phyloP scores from a whole-genome alignment of 352 stramenopile species.

The Pythium rishiriense region DNA sequence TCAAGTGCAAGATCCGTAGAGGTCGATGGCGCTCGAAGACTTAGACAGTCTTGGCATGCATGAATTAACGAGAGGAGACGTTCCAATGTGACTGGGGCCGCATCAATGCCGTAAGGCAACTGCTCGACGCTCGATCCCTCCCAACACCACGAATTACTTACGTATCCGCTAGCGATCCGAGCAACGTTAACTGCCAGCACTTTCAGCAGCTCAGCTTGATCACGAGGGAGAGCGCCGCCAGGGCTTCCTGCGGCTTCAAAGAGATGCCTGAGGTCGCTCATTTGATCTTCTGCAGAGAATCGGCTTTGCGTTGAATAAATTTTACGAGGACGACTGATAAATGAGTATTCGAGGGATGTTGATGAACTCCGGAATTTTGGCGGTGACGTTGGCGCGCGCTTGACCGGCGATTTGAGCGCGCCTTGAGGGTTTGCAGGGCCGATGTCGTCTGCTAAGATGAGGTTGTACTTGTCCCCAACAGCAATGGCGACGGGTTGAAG shows the following conservation, averaged over 20 bases:
- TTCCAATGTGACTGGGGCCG: neutral
- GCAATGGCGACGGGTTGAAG: conserved; percentile 71
- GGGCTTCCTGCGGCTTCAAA: neutral
- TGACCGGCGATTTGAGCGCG: neutral
- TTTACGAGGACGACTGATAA: neutral
- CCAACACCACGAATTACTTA: neutral
- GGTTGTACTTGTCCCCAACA: conserved; percentile 87
- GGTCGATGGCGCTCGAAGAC: too few relatives aligned
- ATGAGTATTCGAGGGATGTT: neutral
- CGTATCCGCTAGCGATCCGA: conserved; percentile 11
- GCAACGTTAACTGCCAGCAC: neutral
- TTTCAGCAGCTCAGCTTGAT: conserved; percentile 4
- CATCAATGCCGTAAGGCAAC: conserved; percentile 18
- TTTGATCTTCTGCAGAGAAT: neutral
- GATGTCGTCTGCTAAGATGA: conserved; percentile 61
- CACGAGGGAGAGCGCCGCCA: neutral
- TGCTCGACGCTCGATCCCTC: neutral
- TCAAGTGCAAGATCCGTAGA: neutral
- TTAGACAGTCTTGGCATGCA: neutral
- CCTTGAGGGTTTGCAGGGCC: neutral
- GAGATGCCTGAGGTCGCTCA: neutral
- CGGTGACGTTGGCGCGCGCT: neutral
- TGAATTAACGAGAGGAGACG: conserved; percentile 7
- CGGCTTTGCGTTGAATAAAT: neutral
- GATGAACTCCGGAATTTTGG: neutral